phyloP scores from a whole-genome alignment of 768 basidiomycete genomes.

The Hericium alpestre region DNA sequence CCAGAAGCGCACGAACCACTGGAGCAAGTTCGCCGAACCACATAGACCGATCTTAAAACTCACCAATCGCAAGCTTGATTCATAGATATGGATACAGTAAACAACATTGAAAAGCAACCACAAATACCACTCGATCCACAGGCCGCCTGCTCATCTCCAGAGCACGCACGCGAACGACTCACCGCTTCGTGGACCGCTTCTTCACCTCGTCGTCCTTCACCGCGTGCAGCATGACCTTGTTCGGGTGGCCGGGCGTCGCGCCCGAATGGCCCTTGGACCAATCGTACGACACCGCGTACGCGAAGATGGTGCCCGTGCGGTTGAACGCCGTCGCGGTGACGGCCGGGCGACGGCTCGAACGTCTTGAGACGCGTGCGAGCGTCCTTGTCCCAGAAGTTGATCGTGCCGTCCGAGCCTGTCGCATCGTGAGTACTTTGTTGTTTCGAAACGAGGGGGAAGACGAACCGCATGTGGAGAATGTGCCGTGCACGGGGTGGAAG shows the following conservation, averaged over 20 bases:
- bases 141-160: not conserved
- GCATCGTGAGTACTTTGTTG: not conserved
- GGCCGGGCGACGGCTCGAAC: conserved; percentile 64
- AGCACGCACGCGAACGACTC: conserved; percentile 3
- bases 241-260: conserved; percentile 58
- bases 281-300: conserved; percentile 87
- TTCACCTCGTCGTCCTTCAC: conserved; percentile 84
- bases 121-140: too few species aligned
- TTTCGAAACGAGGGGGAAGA: not conserved
- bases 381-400: conserved; percentile 94
- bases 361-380: conserved; percentile 85
- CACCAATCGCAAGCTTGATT: too few species aligned
- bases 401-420: conserved; percentile 70
- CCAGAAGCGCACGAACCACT: too few species aligned
- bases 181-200: conserved; percentile 36
- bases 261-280: conserved; percentile 91
- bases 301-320: conserved; percentile 79
- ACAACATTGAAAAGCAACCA: too few species aligned
- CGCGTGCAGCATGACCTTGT: conserved; percentile 76
- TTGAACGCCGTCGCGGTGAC: conserved; percentile 79
- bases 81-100: too few species aligned
- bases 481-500: conserved; percentile 45
- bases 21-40: too few species aligned
- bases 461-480: conserved; percentile 34
- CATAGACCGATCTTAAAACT: too few species aligned